Conservation (phyloP, 805 yeast genomes). For the Wickerhamiella occidentalis region DNA sequence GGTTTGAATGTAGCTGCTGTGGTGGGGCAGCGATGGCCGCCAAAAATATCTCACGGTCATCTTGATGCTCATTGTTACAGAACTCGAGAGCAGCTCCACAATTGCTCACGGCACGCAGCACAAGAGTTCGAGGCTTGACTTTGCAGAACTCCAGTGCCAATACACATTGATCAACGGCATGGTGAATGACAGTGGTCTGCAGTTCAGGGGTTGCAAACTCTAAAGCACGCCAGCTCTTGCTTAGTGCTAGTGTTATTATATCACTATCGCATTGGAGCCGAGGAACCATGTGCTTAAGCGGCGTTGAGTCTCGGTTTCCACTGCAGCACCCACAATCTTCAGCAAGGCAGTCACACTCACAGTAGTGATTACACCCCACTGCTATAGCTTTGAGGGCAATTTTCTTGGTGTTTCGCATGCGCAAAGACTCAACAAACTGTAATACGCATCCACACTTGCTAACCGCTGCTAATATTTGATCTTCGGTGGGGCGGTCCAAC, state of each 20-base stretch:
- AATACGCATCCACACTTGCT: not conserved
- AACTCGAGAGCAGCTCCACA: not conserved
- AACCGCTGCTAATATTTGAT: not conserved
- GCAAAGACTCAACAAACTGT: not conserved
- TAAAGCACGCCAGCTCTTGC: not conserved
- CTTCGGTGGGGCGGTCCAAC: not conserved
- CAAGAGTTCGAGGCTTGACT: not conserved
- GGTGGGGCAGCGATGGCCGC: not conserved
- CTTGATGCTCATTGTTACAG: not conserved
- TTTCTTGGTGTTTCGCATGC: not conserved
- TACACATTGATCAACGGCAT: not conserved
- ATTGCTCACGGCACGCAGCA: not conserved
- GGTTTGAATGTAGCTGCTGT: not conserved
- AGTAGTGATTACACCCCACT: not conserved
- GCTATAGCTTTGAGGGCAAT: not conserved
- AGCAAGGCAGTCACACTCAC: not conserved
- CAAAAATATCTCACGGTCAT: not conserved
- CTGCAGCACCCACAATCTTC: not conserved
- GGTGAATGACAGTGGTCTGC: not conserved
- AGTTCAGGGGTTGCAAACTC: not conserved
- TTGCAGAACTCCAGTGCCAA: not conserved
- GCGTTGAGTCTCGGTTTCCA: not conserved
- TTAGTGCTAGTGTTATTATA: not conserved
- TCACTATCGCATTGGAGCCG: not conserved
- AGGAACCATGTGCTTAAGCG: not conserved